Evolutionary conservation across 768 basidiomycete genomes (phyloP).

Genomic region (Pleurotus giganteus): DNA sequence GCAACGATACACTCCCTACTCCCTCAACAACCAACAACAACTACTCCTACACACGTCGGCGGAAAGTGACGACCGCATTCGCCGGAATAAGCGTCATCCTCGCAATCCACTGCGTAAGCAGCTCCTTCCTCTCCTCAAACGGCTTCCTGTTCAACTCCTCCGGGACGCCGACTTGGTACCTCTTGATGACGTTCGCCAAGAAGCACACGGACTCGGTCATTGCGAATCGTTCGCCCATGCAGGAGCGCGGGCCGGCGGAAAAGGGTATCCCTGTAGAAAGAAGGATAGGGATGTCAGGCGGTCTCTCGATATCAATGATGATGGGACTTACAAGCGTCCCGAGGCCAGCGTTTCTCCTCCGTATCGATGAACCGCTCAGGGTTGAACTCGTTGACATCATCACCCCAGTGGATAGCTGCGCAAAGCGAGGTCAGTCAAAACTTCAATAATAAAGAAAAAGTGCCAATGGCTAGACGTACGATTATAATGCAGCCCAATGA

Average conservation of each 20-base stretch:
- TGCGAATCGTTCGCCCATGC: constrained; percentile 50
- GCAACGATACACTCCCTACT: too few relatives aligned
- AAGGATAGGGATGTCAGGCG: neutral
- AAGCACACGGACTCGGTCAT: constrained; percentile 38
- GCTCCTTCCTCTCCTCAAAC: neutral
- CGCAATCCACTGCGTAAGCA: neutral
- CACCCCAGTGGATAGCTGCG: constrained; percentile 49
- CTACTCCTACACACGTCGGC: neutral
- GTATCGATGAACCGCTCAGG: constrained; percentile 53
- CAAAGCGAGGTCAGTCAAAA: neutral
- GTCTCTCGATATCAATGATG: too few relatives aligned
- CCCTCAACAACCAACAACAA: too few relatives aligned
- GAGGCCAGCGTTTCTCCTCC: constrained; percentile 46
- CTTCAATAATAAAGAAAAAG: neutral
- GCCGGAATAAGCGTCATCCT: constrained; percentile 1
- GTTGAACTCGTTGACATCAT: constrained; percentile 41
- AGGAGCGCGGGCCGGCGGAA: constrained; percentile 41
- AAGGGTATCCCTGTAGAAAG: constrained; percentile 30
- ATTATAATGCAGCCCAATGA: constrained; percentile 42
- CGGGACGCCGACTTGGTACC: constrained; percentile 39
- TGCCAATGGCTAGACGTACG: constrained; percentile 27
- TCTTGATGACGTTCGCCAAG: constrained; percentile 40
- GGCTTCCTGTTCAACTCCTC: constrained; percentile 17
- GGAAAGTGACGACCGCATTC: constrained; percentile 2
- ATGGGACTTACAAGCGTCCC: constrained; percentile 46